Evolutionary conservation across 1,284 basidiomycete genomes (phyloP).

Genomic region (Melampsora americana): DNA sequence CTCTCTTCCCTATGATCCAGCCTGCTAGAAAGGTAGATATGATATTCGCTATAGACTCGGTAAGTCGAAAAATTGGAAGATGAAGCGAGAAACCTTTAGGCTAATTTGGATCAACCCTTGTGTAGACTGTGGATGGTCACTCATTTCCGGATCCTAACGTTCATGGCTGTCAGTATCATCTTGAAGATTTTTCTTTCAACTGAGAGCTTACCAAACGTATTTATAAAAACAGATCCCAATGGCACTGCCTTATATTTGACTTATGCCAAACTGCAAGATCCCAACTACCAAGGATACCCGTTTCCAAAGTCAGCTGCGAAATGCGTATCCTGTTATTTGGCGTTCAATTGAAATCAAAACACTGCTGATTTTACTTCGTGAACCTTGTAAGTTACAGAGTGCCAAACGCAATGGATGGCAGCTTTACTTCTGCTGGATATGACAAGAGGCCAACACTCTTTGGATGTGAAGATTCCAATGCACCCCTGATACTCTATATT

Average conservation of each 20-base stretch:
- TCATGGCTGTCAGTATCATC: constrained; percentile 25
- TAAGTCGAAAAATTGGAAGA: constrained; percentile 1
- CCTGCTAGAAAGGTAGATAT: constrained; percentile 29
- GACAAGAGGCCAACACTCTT: constrained; percentile 42
- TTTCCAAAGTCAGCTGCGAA: constrained; percentile 16
- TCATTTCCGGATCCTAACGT: constrained; percentile 7
- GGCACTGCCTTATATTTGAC: constrained; percentile 34
- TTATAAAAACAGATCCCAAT: constrained; percentile 35
- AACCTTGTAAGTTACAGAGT: constrained; percentile 14
- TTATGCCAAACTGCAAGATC: constrained; percentile 20
- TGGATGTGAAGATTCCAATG: constrained; percentile 16
- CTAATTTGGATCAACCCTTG: background rate
- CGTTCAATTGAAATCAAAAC: background rate
- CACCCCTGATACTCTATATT: constrained; percentile 33
- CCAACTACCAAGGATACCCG: constrained; percentile 13
- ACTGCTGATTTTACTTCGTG: background rate
- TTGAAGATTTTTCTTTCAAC: background rate
- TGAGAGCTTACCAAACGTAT: background rate
- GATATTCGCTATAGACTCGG: constrained; percentile 40
- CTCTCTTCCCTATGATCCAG: constrained; percentile 38
- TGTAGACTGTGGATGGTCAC: constrained; percentile 22
- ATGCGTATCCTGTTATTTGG: background rate
- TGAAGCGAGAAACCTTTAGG: background rate
- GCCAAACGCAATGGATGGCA: constrained; percentile 22
- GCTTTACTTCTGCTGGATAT: constrained; percentile 21